These are phyloP conservation scores for Tolypocladium pustulatum DNA, from an alignment of 2,329 filamentous ascomycete genomes.

Conservation along the genomic window DNA sequence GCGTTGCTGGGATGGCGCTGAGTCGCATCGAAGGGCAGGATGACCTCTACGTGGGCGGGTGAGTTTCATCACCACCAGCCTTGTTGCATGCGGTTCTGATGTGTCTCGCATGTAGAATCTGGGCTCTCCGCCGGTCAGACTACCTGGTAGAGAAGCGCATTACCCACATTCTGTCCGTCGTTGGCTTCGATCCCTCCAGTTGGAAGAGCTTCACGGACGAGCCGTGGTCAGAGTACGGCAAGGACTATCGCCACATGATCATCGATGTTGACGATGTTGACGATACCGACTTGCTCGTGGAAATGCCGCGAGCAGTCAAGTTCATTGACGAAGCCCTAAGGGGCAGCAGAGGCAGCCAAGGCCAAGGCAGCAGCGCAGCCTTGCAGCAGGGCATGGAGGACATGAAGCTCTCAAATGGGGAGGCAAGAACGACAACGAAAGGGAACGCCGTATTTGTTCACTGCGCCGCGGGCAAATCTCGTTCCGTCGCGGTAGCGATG, in stretches of 20 bases:
- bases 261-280: constrained; percentile 87
- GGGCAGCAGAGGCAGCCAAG: constrained; percentile 8
- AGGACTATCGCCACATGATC: constrained; percentile 59
- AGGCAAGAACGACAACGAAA: constrained; percentile 6
- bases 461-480: constrained; percentile 94
- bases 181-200: constrained; percentile 39
- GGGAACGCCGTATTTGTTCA: constrained; percentile 42
- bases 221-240: constrained; percentile 36
- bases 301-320: constrained; percentile 65
- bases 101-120: constrained; percentile 53
- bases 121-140: constrained; percentile 62
- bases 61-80: constrained; percentile 11
- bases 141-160: constrained; percentile 64
- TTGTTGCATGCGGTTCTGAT: not conserved
- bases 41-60: constrained; percentile 30
- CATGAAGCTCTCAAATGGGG: not conserved
- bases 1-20: constrained; percentile 28
- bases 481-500: constrained; percentile 73
- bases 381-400: constrained; percentile 4
- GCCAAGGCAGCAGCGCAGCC: not conserved
- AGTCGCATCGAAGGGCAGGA: constrained; percentile 30
- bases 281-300: constrained; percentile 74
- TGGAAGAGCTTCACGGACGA: constrained; percentile 37
- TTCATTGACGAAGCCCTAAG: constrained; percentile 66
- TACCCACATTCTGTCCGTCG: constrained; percentile 82